Percentiles rank a stretch among this genome's conserved stretches.
Conservation (phyloP, 2,329 filamentous ascomycete species). For the Sarocladium kiliense region DNA sequence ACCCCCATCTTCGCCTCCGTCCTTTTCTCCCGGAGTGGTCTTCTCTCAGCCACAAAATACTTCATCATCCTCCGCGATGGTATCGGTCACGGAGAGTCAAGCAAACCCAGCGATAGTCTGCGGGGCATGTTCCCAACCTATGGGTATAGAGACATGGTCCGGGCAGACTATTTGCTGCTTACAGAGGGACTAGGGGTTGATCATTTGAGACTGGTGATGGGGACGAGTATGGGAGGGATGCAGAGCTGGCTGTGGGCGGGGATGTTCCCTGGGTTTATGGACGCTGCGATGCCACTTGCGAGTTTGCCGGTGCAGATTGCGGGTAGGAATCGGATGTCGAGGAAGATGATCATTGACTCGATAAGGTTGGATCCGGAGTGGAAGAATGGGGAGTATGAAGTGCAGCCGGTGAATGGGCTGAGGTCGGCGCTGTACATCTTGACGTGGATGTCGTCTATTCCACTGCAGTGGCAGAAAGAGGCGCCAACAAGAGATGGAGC, state of each 20-base stretch:
- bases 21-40: constrained; percentile 16
- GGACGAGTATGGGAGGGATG: constrained; percentile 21
- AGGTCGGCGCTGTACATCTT: constrained; percentile 15
- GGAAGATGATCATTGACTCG: constrained; percentile 19
- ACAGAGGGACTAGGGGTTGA: constrained; percentile 18
- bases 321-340: constrained; percentile 19
- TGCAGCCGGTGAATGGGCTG: constrained; percentile 14
- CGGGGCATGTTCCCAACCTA: constrained; percentile 16
- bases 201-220: constrained; percentile 18
- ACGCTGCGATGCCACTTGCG: constrained; percentile 19
- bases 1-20: constrained; percentile 16
- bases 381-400: constrained; percentile 16
- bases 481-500: constrained; percentile 15
- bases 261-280: constrained; percentile 16
- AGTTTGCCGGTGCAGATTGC: constrained; percentile 18
- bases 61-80: constrained; percentile 21
- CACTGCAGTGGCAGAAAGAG: constrained; percentile 17
- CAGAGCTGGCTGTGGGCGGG: constrained; percentile 19
- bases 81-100: constrained; percentile 20
- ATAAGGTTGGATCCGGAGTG: constrained; percentile 17
- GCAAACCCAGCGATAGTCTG: constrained; percentile 20
- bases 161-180: constrained; percentile 18
- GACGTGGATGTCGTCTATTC: constrained; percentile 17
- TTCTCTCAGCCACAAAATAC: constrained; percentile 16
- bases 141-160: constrained; percentile 18